Evolutionary conservation across 2,329 filamentous ascomycete species (phyloP).

Genomic region (Aspergillus sp.): DNA sequence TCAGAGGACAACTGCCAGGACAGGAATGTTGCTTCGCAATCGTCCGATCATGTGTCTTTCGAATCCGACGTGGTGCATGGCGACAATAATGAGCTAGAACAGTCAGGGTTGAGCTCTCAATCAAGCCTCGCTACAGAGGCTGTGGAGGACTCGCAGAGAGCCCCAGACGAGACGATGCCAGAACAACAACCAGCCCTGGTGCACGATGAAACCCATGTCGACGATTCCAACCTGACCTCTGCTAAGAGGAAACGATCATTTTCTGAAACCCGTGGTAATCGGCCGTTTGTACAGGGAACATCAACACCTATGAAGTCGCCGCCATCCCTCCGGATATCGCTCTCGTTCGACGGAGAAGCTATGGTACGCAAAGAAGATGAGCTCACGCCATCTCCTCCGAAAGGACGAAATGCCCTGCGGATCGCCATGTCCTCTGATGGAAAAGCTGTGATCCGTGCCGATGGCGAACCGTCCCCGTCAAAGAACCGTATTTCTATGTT

Average conservation of each 20-base stretch:
- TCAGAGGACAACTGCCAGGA: constrained; percentile 25
- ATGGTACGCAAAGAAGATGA: constrained; percentile 42
- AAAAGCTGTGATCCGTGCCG: constrained; percentile 79
- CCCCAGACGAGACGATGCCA: constrained; percentile 23
- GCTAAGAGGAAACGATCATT: constrained; percentile 39
- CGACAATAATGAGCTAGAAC: constrained; percentile 32
- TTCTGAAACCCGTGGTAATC: constrained; percentile 30
- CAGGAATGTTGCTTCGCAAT: constrained; percentile 20
- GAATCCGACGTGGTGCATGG: constrained; percentile 23
- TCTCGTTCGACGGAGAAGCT: constrained; percentile 46
- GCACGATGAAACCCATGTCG: constrained; percentile 14
- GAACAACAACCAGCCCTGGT: constrained; percentile 17
- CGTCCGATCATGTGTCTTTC: constrained; percentile 25
- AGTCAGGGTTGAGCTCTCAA: constrained; percentile 32
- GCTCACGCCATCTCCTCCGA: constrained; percentile 44
- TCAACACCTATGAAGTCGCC: constrained; percentile 32
- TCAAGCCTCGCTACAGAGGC: constrained; percentile 33
- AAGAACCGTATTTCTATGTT: constrained; percentile 54
- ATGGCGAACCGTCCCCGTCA: constrained; percentile 69
- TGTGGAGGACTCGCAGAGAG: constrained; percentile 27
- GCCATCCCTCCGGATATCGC: constrained; percentile 43
- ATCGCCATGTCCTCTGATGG: constrained; percentile 85
- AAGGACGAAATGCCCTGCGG: constrained; percentile 59
- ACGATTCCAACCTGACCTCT: constrained; percentile 25
- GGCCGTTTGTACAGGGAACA: constrained; percentile 13